Percentiles rank a stretch among this genome's conserved stretches.
Conservation (phyloP, 2,329 filamentous ascomycete species). For the Laburnicola sp. region DNA sequence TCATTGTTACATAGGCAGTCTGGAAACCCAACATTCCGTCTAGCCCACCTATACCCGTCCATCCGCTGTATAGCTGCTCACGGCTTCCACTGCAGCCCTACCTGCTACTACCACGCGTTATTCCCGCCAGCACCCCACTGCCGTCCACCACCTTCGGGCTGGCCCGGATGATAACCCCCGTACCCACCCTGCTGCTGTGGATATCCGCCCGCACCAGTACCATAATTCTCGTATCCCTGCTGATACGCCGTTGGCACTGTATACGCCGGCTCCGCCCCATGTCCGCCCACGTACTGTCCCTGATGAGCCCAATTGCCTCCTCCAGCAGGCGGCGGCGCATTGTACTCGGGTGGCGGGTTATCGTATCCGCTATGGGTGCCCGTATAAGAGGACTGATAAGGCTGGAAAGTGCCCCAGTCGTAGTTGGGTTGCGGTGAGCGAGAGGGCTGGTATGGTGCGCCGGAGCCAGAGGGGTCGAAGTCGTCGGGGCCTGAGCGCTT, state of each 20-base stretch:
- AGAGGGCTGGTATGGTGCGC: slow-evolving; percentile 24
- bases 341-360: slow-evolving; percentile 30
- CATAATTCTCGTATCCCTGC: slow-evolving; percentile 42
- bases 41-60: too few species aligned
- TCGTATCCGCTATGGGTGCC: slow-evolving; percentile 26
- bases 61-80: too few species aligned
- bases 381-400: slow-evolving; percentile 40
- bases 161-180: slow-evolving; percentile 23
- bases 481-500: slow-evolving; percentile 30
- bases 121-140: slow-evolving; percentile 39
- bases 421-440: slow-evolving; percentile 31
- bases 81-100: background rate
- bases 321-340: slow-evolving; percentile 22
- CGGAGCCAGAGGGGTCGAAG: slow-evolving; percentile 17
- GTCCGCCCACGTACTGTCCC: slow-evolving; percentile 37
- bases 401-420: slow-evolving; percentile 38
- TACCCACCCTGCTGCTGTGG: slow-evolving; percentile 22
- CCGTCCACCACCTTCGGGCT: slow-evolving; percentile 25
- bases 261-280: slow-evolving; percentile 39
- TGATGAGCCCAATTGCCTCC: slow-evolving; percentile 27
- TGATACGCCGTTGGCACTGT: slow-evolving; percentile 42
- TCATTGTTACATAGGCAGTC: too few species aligned
- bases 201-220: slow-evolving; percentile 19
- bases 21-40: too few species aligned
- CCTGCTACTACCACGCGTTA: slow-evolving; percentile 2